Evolutionary conservation across 2,329 filamentous ascomycete genomes (phyloP).

Genomic region (Penicillium sp.): DNA sequence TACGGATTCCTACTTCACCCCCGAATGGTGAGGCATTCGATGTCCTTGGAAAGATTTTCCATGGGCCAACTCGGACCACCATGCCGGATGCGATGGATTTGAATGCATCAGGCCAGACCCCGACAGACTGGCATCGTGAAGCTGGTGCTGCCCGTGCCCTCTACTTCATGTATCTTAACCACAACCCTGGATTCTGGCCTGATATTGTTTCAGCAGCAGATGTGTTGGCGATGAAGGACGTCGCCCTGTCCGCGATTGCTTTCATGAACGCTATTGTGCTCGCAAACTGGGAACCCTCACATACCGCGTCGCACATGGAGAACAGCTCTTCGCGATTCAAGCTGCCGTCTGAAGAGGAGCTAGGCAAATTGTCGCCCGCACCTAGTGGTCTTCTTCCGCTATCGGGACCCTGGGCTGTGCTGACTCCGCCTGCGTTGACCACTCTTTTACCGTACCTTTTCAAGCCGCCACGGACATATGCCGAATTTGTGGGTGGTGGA

Average conservation of each 20-base stretch:
- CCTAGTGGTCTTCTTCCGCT: constrained; percentile 32
- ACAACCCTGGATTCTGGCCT: constrained; percentile 48
- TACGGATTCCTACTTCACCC: constrained; percentile 47
- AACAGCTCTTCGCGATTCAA: constrained; percentile 24
- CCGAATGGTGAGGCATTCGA: constrained; percentile 51
- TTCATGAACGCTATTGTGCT: constrained; percentile 50
- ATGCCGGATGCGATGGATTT: constrained; percentile 26
- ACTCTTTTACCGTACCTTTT: constrained; percentile 53
- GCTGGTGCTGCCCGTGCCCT: constrained; percentile 49
- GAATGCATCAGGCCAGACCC: constrained; percentile 28
- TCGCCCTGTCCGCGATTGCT: constrained; percentile 50
- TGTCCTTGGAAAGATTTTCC: constrained; percentile 51
- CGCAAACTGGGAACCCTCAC: constrained; percentile 47
- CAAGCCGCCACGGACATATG: constrained; percentile 51
- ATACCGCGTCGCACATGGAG: constrained; percentile 24
- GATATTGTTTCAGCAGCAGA: constrained; percentile 51
- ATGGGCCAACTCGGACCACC: constrained; percentile 41
- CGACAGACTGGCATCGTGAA: constrained; percentile 42
- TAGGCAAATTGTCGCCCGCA: constrained; percentile 34
- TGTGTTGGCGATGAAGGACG: constrained; percentile 52
- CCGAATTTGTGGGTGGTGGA: constrained; percentile 53
- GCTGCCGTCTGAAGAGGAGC: constrained; percentile 37
- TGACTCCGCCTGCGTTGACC: constrained; percentile 47
- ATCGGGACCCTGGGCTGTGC: constrained; percentile 47
- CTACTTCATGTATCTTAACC: constrained; percentile 49